Conservation (phyloP, 1,284 basidiomycete species). For the Cronartium quercuum region DNA sequence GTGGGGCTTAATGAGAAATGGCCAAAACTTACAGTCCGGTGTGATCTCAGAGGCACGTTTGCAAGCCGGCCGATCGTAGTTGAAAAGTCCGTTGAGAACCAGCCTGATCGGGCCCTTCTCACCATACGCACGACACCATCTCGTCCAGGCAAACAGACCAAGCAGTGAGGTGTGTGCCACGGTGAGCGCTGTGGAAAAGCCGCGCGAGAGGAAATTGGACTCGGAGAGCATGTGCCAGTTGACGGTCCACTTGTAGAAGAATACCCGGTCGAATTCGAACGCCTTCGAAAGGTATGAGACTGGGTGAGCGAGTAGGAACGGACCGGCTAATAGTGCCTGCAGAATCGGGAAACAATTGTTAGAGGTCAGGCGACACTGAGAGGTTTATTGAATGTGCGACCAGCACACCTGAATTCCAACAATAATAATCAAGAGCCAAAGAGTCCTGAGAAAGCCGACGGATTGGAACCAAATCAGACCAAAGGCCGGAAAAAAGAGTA, state of each 20-base stretch:
- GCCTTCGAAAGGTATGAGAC: conserved; percentile 66
- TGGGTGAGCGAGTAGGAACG: conserved; percentile 64
- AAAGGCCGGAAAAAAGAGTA: conserved; percentile 75
- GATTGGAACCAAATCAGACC: conserved; percentile 73
- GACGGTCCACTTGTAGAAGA: conserved; percentile 95
- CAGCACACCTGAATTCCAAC: conserved; percentile 50
- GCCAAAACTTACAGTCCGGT: conserved; percentile 5
- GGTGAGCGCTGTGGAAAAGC: conserved; percentile 63
- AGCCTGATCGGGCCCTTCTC: conserved; percentile 62
- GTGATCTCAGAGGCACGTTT: conserved; percentile 6
- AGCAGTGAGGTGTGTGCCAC: conserved; percentile 61
- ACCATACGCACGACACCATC: conserved; percentile 58
- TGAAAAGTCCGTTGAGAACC: conserved; percentile 57
- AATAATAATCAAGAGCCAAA: conserved; percentile 58
- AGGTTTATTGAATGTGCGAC: neutral
- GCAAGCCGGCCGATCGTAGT: conserved; percentile 50
- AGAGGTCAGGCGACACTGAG: neutral
- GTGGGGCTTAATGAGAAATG: neutral
- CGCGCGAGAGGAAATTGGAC: conserved; percentile 62
- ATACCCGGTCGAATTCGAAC: conserved; percentile 81
- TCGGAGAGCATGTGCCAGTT: conserved; percentile 89
- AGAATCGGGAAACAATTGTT: neutral
- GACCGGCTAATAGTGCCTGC: conserved; percentile 63
- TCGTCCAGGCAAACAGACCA: conserved; percentile 59
- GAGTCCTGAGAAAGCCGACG: conserved; percentile 62